Base-by-base conservation (phyloP, 108 stramenopile genomes). In the Cyclotella sp. region DNA sequence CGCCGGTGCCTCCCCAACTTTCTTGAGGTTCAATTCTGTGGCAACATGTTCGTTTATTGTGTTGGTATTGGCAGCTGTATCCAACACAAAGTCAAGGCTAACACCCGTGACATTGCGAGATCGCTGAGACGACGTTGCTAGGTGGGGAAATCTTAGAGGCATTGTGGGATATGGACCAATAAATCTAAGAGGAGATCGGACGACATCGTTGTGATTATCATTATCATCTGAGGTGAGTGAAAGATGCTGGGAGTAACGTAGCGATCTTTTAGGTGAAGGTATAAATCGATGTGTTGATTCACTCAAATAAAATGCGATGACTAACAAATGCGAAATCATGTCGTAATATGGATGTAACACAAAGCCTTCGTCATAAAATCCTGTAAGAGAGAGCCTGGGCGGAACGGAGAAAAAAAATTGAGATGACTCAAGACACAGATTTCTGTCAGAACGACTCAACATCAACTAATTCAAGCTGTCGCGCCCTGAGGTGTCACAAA, bases 51-150 rank as follows among this genome's bases (percentile, higher is more conserved):
- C 73, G 58, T 90, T 85, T 27, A 93, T 86, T 15, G 90, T 93
- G 53, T 93, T 93, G 39, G 79, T 80, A 60, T 93, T 93, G 19
- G 92, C 87, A 4, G 87, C 92, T 13, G 92, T 93, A 69, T 90
- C 92, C 3, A 93, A 41, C 0, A 91, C 78, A 70, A 91, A 93
- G 73, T 93, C 92, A 39, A 93, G 78, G 54, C 71, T 71, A 13
- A 93, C 63, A 2, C 92, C 92, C 0, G 88, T 83, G 15, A 81
- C 73, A 70, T 89, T 89, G 14, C 76, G 81, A 22, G 75, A 61
- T 15, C 85, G 82, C 70, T 93, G 92, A 14, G 85, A 68, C 5
- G 84, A 34, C n/a, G 92, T 93, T 21, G 88, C 81, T 39, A 93
- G 79, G 21, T 83, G 63, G 13, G 92, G 92, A 71, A 93, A 93